These are phyloP conservation scores for Hansenula anomala DNA, from an alignment of 1,139 yeast genomes.

Conservation along the genomic window DNA sequence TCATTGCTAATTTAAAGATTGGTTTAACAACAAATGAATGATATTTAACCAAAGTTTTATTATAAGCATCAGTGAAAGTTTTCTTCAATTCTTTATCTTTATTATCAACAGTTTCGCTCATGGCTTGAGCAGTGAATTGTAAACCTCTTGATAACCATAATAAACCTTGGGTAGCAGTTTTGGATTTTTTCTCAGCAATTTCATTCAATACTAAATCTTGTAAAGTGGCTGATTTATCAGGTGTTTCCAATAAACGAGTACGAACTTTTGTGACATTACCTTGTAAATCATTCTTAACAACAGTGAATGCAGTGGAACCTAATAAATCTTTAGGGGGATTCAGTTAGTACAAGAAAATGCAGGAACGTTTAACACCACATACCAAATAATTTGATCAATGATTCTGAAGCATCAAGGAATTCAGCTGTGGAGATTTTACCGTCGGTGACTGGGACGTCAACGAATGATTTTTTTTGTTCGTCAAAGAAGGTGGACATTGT, in stretches of 20 bases:
- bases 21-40: slow-evolving; percentile 84
- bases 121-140: slow-evolving; percentile 83
- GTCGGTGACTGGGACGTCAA: slow-evolving; percentile 63
- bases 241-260: slow-evolving; percentile 59
- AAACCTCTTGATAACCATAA: slow-evolving; percentile 85
- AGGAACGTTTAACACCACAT: background rate
- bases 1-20: slow-evolving; percentile 89
- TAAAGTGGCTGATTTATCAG: slow-evolving; percentile 58
- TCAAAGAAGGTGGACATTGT: slow-evolving; percentile 72
- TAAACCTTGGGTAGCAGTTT: slow-evolving; percentile 87
- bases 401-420: slow-evolving; percentile 80
- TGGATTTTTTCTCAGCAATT: slow-evolving; percentile 52
- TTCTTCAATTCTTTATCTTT: slow-evolving; percentile 61
- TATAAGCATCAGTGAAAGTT: slow-evolving; percentile 80
- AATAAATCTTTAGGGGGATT: slow-evolving; percentile 41
- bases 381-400: slow-evolving; percentile 76
- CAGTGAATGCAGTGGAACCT: slow-evolving; percentile 80
- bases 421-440: slow-evolving; percentile 66
- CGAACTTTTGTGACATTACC: slow-evolving; percentile 81
- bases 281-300: slow-evolving; percentile 84
- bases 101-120: slow-evolving; percentile 69
- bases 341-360: background rate
- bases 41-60: slow-evolving; percentile 72
- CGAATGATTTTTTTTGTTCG: slow-evolving; percentile 67
- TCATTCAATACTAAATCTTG: slow-evolving; percentile 72